phyloP scores from a whole-genome alignment of 176 grass and related monocot genomes.

The Olyra latifolia region DNA sequence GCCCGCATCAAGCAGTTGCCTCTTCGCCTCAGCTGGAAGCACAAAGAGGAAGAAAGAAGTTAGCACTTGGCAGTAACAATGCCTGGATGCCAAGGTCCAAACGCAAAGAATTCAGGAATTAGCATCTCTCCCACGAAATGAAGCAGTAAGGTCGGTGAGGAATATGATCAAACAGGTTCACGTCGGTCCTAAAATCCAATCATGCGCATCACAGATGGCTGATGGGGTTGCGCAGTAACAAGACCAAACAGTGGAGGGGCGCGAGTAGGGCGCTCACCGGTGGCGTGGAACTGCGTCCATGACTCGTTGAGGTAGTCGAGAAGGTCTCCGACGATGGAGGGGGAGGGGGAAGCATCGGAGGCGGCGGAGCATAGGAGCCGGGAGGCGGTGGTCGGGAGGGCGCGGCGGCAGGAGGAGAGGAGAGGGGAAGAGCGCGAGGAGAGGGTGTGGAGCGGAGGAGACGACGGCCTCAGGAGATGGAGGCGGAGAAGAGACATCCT shows the following conservation, averaged over 20 bases:
- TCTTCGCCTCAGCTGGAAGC: constrained; percentile 82
- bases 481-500: constrained; percentile 47
- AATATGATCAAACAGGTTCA: constrained; percentile 1
- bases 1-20: constrained; percentile 71
- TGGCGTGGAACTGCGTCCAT: constrained; percentile 98
- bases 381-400: neutral
- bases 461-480: constrained; percentile 43
- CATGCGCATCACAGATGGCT: neutral
- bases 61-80: neutral
- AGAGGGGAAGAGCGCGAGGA: neutral
- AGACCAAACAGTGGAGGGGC: neutral
- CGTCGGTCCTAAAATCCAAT: neutral
- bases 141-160: neutral
- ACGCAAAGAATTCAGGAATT: neutral
- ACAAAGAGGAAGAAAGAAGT: neutral
- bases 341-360: neutral
- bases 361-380: constrained; percentile 45
- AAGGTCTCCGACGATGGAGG: constrained; percentile 76
- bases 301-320: constrained; percentile 99
- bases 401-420: neutral
- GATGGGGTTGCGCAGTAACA: neutral
- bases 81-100: neutral
- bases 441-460: neutral
- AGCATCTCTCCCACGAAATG: neutral
- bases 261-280: constrained; percentile 31